Conservation (phyloP, 306 rosid species). For the Begonia masoniana region DNA sequence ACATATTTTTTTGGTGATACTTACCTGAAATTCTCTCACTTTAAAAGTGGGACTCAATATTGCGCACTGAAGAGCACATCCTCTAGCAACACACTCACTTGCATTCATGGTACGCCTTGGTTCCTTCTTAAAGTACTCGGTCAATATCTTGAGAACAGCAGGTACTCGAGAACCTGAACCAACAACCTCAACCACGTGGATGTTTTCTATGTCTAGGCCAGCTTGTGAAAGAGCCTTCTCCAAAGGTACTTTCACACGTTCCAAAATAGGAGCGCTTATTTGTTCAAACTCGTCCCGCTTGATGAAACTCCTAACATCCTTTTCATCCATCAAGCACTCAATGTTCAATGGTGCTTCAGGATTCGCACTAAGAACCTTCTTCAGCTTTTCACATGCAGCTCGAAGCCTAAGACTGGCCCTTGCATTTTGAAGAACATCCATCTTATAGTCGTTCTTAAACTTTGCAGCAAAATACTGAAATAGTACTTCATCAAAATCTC, state of each 20-base stretch:
- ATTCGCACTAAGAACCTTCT: slow-evolving; percentile 92
- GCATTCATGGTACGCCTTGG: slow-evolving; percentile 98
- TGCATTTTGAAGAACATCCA: slow-evolving; percentile 74
- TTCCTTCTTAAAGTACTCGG: slow-evolving; percentile 78
- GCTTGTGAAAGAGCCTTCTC: slow-evolving; percentile 87
- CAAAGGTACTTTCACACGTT: slow-evolving; percentile 76
- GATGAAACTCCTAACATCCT: slow-evolving; percentile 73
- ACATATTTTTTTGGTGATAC: background rate
- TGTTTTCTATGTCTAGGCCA: slow-evolving; percentile 49
- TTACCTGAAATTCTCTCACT: slow-evolving; percentile 91
- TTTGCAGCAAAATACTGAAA: slow-evolving; percentile 69
- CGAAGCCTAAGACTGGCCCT: slow-evolving; percentile 78
- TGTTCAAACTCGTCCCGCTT: slow-evolving; percentile 92
- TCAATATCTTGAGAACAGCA: slow-evolving; percentile 65
- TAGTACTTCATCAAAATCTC: slow-evolving; percentile 83
- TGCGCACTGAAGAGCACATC: slow-evolving; percentile 89
- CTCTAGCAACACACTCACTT: slow-evolving; percentile 89
- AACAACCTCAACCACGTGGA: slow-evolving; percentile 77
- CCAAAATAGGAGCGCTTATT: slow-evolving; percentile 66
- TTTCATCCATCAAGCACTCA: slow-evolving; percentile 95
- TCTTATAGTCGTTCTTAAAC: slow-evolving; percentile 73
- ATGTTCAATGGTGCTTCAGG: slow-evolving; percentile 83
- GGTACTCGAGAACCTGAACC: slow-evolving; percentile 98
- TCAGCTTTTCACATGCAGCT: slow-evolving; percentile 82
- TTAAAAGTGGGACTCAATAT: slow-evolving; percentile 93